Evolutionary conservation across 305 asterid genomes (phyloP).

Genomic region (Rubia tinctorum): DNA sequence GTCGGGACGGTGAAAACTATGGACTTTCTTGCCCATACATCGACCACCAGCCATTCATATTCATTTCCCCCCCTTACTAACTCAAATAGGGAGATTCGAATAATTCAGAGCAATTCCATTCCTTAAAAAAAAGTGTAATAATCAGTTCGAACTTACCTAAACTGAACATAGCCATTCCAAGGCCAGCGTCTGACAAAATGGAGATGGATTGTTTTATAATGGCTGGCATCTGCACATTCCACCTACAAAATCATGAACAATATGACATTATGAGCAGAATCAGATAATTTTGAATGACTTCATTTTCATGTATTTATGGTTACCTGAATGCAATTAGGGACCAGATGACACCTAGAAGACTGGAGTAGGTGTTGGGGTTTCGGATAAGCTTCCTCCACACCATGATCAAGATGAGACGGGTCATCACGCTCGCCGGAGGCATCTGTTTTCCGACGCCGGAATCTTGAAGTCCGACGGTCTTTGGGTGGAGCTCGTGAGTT

Average conservation of each 20-base stretch:
- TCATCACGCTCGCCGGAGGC: conserved; percentile 99
- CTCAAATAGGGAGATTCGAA: not conserved
- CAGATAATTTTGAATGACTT: too few relatives aligned
- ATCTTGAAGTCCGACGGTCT: conserved; percentile 37
- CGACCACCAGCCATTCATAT: conserved; percentile 5
- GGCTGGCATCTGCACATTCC: conserved; percentile 83
- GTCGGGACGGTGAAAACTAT: conserved; percentile 19
- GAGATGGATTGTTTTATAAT: conserved; percentile 62
- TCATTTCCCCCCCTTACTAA: not conserved
- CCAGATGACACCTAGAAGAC: conserved; percentile 92
- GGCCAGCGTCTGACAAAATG: conserved; percentile 92
- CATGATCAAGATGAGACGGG: conserved; percentile 90
- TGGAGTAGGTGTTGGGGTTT: conserved; percentile 94
- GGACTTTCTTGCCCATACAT: conserved; percentile 3
- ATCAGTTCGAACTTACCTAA: conserved; percentile 47
- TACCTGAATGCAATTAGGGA: conserved; percentile 70
- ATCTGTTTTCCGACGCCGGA: conserved; percentile 53
- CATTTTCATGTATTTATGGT: too few relatives aligned
- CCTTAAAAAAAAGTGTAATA: not conserved
- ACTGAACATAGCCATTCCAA: conserved; percentile 99
- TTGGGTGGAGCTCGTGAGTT: conserved; percentile 47
- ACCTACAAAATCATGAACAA: conserved; percentile 38
- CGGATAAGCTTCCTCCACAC: conserved; percentile 99
- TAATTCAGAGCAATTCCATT: not conserved
- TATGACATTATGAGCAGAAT: too few relatives aligned